These are phyloP conservation scores for Kalaharituber pfeilii DNA, from an alignment of 2,329 filamentous ascomycete species.

Conservation along the genomic window DNA sequence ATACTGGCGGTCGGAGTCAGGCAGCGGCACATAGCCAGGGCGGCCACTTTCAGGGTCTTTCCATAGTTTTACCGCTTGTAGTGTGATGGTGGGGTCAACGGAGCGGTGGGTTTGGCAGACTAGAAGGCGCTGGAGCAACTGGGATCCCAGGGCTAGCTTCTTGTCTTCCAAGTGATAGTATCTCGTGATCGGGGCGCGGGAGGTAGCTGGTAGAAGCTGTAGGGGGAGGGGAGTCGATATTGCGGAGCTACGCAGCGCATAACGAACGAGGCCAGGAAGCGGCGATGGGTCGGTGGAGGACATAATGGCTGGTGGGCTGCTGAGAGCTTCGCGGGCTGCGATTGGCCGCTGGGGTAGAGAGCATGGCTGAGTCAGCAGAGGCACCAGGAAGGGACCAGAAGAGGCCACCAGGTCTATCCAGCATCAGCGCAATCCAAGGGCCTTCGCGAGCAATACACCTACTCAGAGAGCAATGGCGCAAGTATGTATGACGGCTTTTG, in stretches of 20 bases:
- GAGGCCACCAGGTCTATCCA: no score
- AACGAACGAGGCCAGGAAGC: slow-evolving; percentile 6
- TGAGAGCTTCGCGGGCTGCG: no score
- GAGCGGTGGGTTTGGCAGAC: slow-evolving; percentile 8
- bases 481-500: no score
- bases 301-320: no score
- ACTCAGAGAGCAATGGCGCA: no score
- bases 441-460: no score
- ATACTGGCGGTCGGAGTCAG: neutral
- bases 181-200: slow-evolving; percentile 10
- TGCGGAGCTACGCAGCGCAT: slow-evolving; percentile 63
- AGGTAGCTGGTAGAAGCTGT: slow-evolving; percentile 58
- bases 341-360: no score
- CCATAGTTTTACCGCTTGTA: slow-evolving; percentile 11
- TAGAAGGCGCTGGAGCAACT: slow-evolving; percentile 20
- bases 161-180: slow-evolving; percentile 18
- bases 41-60: slow-evolving; percentile 13
- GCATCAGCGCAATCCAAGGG: no score
- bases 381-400: no score
- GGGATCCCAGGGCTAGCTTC: slow-evolving; percentile 19
- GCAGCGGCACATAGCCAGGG: slow-evolving; percentile 8
- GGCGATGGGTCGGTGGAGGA: no score
- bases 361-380: no score
- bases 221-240: slow-evolving; percentile 77
- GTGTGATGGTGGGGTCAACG: slow-evolving; percentile 5